Evolutionary conservation across 108 stramenopile species (phyloP).

Genomic region (Pseudonitzschia delicatissima): DNA sequence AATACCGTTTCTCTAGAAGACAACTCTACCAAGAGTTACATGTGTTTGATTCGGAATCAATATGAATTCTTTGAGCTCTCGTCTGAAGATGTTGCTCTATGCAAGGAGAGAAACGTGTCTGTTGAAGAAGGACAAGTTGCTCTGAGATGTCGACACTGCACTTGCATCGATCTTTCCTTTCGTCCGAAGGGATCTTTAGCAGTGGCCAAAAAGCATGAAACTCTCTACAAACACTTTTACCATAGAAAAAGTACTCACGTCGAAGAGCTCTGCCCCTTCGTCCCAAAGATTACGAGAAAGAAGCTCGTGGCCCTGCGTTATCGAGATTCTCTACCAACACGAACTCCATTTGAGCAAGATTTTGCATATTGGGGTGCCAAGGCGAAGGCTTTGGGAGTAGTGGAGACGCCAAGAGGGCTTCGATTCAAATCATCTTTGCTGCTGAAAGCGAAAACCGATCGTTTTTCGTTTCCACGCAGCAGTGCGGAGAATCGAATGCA

Average conservation of each 20-base stretch:
- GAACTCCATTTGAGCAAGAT: neutral
- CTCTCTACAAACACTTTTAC: conserved; percentile 3
- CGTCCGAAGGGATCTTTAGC: conserved; percentile 2
- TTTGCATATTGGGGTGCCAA: neutral
- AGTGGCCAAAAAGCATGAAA: neutral
- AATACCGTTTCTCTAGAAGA: neutral
- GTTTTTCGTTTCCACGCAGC: neutral
- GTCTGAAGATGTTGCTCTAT: neutral
- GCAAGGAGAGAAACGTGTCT: neutral
- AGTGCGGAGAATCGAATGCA: neutral
- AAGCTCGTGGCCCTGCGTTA: neutral
- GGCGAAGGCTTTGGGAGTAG: neutral
- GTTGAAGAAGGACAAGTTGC: neutral
- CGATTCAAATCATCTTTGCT: neutral
- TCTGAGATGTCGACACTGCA: neutral
- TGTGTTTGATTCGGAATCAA: neutral
- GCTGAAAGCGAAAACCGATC: neutral
- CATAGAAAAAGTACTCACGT: neutral
- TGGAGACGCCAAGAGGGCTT: conserved; percentile 1
- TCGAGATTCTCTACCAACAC: neutral
- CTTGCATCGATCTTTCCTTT: neutral
- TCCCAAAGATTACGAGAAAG: neutral
- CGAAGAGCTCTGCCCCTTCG: conserved; percentile 3
- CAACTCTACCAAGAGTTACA: neutral
- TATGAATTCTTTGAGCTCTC: conserved; percentile 1